Evolutionary conservation across 179 eudicot genomes (phyloP).

Genomic region (Amaranthus tricolor): DNA sequence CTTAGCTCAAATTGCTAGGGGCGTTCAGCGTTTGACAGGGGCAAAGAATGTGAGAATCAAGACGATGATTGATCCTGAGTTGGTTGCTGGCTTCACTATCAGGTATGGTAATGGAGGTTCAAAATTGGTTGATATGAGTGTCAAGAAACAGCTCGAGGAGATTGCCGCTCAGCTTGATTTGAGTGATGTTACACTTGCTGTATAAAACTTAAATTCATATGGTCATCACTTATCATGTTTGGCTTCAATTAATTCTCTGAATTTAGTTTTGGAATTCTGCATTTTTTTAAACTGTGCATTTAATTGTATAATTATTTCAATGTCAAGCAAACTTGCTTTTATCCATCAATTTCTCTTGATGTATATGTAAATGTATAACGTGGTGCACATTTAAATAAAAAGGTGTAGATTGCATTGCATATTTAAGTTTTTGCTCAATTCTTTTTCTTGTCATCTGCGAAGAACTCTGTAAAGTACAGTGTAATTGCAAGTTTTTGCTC

Average conservation of each 20-base stretch:
- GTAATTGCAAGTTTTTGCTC: too few relatives aligned
- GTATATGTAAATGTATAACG: slow-evolving; percentile 1
- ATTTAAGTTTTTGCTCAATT: background rate
- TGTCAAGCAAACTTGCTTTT: slow-evolving; percentile 18
- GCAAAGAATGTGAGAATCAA: slow-evolving; percentile 87
- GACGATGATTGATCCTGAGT: slow-evolving; percentile 65
- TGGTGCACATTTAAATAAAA: background rate
- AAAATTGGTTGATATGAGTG: slow-evolving; percentile 86
- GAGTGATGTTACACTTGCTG: slow-evolving; percentile 42
- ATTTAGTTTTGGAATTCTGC: slow-evolving; percentile 16
- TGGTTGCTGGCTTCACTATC: slow-evolving; percentile 88
- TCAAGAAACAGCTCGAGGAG: slow-evolving; percentile 91
- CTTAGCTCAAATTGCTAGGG: slow-evolving; percentile 88
- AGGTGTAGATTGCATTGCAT: background rate
- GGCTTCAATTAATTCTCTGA: slow-evolving; percentile 7
- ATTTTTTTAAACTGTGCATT: slow-evolving; percentile 22
- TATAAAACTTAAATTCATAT: slow-evolving; percentile 1
- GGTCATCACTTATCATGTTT: background rate
- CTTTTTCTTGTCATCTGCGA: background rate
- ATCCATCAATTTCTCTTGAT: background rate
- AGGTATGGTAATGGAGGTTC: slow-evolving; percentile 77
- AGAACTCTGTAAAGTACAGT: too few relatives aligned
- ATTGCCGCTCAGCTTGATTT: slow-evolving; percentile 73
- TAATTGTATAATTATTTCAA: slow-evolving; percentile 27
- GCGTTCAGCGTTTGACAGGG: slow-evolving; percentile 76